Conservation (phyloP, 2,329 filamentous ascomycete genomes). For the Venturia effusa region DNA sequence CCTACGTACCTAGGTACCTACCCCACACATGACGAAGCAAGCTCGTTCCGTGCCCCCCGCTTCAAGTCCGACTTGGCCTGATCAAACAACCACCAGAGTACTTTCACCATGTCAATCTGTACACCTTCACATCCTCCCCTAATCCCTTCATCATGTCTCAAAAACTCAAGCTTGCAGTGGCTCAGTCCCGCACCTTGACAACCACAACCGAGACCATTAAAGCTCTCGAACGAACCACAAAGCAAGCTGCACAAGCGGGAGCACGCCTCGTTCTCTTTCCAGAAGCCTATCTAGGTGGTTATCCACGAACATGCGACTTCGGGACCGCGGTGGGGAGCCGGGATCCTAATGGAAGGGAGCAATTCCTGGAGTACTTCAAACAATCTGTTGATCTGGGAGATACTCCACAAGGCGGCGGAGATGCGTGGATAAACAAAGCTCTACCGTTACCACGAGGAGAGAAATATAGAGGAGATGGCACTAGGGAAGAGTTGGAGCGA, state of each 20-base stretch:
- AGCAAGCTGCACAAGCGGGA: constrained; percentile 47
- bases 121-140: constrained; percentile 8
- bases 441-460: constrained; percentile 39
- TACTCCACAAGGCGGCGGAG: constrained; percentile 56
- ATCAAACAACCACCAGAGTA: not conserved
- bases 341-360: constrained; percentile 59
- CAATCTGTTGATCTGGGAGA: constrained; percentile 76
- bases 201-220: constrained; percentile 49
- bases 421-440: constrained; percentile 57
- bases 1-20: not conserved
- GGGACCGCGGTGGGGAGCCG: constrained; percentile 65
- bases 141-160: constrained; percentile 26
- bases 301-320: constrained; percentile 72
- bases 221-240: constrained; percentile 53
- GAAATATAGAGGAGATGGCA: constrained; percentile 57
- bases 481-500: constrained; percentile 65
- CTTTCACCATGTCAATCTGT: not conserved
- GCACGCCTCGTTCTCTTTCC: constrained; percentile 74
- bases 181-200: constrained; percentile 36
- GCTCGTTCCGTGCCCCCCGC: not conserved
- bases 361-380: constrained; percentile 72
- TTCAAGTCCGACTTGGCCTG: not conserved
- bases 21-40: not conserved
- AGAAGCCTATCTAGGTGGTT: constrained; percentile 85
- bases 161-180: constrained; percentile 37